Base-by-base conservation (phyloP, 2,329 filamentous ascomycete species). In the Hypomyces rosellus region DNA sequence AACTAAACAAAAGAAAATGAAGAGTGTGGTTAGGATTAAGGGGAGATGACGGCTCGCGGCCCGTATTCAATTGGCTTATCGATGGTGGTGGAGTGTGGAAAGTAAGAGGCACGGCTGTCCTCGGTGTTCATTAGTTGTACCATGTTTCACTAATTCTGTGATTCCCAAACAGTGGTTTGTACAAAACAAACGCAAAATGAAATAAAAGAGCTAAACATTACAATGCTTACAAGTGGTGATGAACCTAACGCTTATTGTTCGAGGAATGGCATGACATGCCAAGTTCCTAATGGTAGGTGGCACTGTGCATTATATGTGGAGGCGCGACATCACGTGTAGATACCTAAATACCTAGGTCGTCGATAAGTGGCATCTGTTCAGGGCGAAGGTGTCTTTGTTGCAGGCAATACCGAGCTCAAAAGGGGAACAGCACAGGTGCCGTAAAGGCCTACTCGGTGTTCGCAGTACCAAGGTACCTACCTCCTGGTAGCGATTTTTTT, bases 1-100 rank as follows among this genome's bases (percentile, higher is more conserved):
- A 62, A 69, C 61, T 67, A 67, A 61, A 58, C 55, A 54, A 54
- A 20, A 20, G 12, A 38, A 46, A 16, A 40, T 37, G 11, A 47
- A 41, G 16, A 25, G n/a, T 38, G 5, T 45, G 14, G n/a, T 45
- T 33, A 8, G 14, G 9, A 15, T 22, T 20, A 38, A 20, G 15
- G 13, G 20, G n/a, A 15, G n/a, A 15, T 18, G 22, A 22, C 36
- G 14, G n/a, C 20, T 22, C 14, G 5, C 18, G 13, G 30, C 11
- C 15, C n/a, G 30, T 34, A 34, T 34, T 14, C 30, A 45, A 34
- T 18, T 45, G 25, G 41, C n/a, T n/a, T 33, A 25, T 12, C 11
- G 12, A n/a, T 20, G 30, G 30, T 14, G 41, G 41, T 20, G 12
- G 22, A 11, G 16, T 38, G 14, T 38, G 36, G n/a, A 25, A 33